Percentiles rank a stretch among this genome's conserved stretches.
phyloP scores from a whole-genome alignment of 140 eudicot genomes.

The Oenanthe javanica region DNA sequence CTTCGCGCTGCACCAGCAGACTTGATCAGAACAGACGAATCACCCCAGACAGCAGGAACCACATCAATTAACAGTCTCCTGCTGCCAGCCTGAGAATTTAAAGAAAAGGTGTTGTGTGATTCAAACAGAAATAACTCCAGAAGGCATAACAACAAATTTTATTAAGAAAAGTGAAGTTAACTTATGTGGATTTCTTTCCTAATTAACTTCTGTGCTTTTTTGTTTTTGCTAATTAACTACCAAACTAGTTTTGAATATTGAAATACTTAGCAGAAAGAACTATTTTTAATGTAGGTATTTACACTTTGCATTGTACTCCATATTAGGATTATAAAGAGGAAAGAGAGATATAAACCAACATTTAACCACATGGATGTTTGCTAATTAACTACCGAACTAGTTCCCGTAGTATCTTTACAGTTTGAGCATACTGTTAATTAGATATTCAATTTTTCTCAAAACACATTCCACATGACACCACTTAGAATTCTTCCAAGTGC shows the following conservation, averaged over 20 bases:
- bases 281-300: not conserved
- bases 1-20: conserved; percentile 72
- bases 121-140: conserved; percentile 1
- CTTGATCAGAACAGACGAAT: conserved; percentile 63
- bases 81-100: conserved; percentile 56
- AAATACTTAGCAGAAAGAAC: not conserved
- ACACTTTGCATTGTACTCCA: not conserved
- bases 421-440: not conserved
- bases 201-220: not conserved
- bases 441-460: not conserved
- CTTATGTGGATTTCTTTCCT: not conserved
- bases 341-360: not conserved
- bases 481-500: not conserved
- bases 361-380: not conserved
- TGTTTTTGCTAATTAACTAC: not conserved
- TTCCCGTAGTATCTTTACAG: not conserved
- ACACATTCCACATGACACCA: not conserved
- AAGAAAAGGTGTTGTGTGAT: not conserved
- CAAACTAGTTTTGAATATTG: not conserved
- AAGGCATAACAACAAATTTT: conserved; percentile 5
- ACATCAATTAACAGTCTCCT: conserved; percentile 58
- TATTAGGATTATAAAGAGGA: not conserved
- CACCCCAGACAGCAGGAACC: conserved; percentile 70
- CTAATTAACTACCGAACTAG: not conserved
- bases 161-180: not conserved